Conservation (phyloP, 2,329 filamentous ascomycete species). For the Penicillium sumatraense region DNA sequence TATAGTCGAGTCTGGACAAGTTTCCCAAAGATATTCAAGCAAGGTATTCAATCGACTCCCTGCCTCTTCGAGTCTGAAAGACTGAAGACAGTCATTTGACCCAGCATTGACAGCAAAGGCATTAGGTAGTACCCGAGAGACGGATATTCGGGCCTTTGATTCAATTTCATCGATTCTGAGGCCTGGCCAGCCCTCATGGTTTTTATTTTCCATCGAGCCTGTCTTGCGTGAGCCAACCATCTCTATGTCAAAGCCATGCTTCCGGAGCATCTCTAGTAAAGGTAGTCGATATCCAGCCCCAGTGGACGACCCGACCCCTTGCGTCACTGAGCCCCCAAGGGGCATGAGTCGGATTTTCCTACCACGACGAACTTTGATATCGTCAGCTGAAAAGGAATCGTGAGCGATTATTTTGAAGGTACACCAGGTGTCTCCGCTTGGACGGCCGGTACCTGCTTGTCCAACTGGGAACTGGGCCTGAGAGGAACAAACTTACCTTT, state of each 20-base stretch:
- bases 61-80: conserved; percentile 29
- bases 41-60: conserved; percentile 39
- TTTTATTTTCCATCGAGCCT: conserved; percentile 48
- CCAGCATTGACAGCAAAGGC: conserved; percentile 50
- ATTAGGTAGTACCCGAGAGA: conserved; percentile 43
- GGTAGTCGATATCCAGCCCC: conserved; percentile 1
- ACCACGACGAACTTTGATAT: not conserved
- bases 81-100: conserved; percentile 50
- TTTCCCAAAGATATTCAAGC: conserved; percentile 40
- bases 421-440: too few species aligned
- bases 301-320: conserved; percentile 16
- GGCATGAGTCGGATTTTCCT: conserved; percentile 9
- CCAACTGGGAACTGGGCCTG: not conserved
- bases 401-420: not conserved
- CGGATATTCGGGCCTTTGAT: conserved; percentile 36
- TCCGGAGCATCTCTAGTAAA: not conserved
- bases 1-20: conserved; percentile 39
- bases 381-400: not conserved
- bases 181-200: conserved; percentile 52
- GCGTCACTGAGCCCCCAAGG: conserved; percentile 20
- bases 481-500: not conserved
- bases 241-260: not conserved
- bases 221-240: conserved; percentile 48
- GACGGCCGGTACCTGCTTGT: too few species aligned
- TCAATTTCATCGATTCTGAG: conserved; percentile 47